Evolutionary conservation across 2,329 filamentous ascomycete genomes (phyloP).

Genomic region (Fusarium pseudonygamai): DNA sequence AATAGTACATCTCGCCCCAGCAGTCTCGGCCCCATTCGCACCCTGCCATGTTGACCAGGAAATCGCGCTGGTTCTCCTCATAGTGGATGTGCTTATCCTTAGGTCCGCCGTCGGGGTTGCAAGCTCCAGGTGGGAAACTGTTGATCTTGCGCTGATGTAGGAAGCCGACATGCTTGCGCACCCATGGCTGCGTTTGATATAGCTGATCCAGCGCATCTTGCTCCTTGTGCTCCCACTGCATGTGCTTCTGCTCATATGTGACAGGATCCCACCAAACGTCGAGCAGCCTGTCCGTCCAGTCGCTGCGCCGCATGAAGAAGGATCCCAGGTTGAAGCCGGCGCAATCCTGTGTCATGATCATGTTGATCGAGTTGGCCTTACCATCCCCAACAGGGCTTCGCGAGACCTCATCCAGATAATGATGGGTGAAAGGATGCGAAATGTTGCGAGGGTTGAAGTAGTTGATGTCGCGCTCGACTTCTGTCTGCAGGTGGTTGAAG

Average conservation of each 20-base stretch:
- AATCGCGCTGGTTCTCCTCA: constrained; percentile 83
- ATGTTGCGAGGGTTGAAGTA: constrained; percentile 95
- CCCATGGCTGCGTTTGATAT: constrained; percentile 91
- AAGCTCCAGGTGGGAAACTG: constrained; percentile 91
- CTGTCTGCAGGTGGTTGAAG: constrained; percentile 78
- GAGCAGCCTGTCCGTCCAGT: constrained; percentile 90
- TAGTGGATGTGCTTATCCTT: constrained; percentile 87
- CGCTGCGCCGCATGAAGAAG: constrained; percentile 87
- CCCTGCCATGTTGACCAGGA: constrained; percentile 97
- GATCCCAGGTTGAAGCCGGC: constrained; percentile 95
- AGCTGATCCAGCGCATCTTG: constrained; percentile 95
- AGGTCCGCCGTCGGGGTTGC: constrained; percentile 71
- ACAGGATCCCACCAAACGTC: constrained; percentile 99
- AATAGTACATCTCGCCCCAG: constrained; percentile 98
- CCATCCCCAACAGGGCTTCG: constrained; percentile 81
- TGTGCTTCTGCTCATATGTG: constrained; percentile 96
- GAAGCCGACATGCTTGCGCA: constrained; percentile 88
- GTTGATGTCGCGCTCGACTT: constrained; percentile 95
- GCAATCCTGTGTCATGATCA: constrained; percentile 93
- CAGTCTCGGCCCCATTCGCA: constrained; percentile 98
- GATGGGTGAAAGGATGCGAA: constrained; percentile 77
- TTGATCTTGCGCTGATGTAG: constrained; percentile 92
- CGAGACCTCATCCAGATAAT: constrained; percentile 80
- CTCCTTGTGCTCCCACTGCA: constrained; percentile 99
- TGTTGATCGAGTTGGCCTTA: constrained; percentile 79